Base-by-base conservation (phyloP, 176 grass and related monocot species). In the Lolium multiflorum region DNA sequence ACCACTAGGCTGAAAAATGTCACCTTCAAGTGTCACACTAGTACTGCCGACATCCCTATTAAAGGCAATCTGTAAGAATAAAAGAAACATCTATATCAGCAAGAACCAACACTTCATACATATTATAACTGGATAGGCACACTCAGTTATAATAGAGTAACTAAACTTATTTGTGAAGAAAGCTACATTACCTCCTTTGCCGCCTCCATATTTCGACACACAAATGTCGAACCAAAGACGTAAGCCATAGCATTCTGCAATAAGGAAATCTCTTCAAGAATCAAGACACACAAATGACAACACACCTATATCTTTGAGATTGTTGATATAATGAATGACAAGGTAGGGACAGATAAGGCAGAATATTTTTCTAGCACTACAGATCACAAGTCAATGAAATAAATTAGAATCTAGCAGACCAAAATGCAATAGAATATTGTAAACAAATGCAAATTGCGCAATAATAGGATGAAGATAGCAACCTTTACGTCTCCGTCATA, bases 181-280 rank as follows among this genome's bases (percentile, higher is more conserved):
- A 83, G 14, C 37, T 64, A 57, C 17, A 25, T 22, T 91, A 99
- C 97, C 90, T 99, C 92, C 69, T 99, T 99, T 80, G 97, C 97
- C 21, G 89, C 85, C 80, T 96, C 89, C 69, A 69, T 93, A 88
- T 89, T 91, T 84, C 60, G 80, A 76, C 97, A 99, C 49, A 99
- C 94, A 93, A 99, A 99, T 85, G 97, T 91, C 38, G 94, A 94
- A 72, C 97, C 97, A 81, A 99, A 99, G 48, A 92, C 90, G 81
- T 75, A 94, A 63, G 89, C 49, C 84, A 99, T 88, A 56, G 97
- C 97, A 90, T 99, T 94, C 97, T 99, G 90, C 70, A 91, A 86
- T n/a, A 78, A 81, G 61, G 2, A 94, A 63, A 91, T 56, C 1
- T 85, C 64, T 81, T 81, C 80, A 76, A 78, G 28, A 31, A 31